phyloP scores from a whole-genome alignment of 345 rosid genomes.

The Cardamine occulta region DNA sequence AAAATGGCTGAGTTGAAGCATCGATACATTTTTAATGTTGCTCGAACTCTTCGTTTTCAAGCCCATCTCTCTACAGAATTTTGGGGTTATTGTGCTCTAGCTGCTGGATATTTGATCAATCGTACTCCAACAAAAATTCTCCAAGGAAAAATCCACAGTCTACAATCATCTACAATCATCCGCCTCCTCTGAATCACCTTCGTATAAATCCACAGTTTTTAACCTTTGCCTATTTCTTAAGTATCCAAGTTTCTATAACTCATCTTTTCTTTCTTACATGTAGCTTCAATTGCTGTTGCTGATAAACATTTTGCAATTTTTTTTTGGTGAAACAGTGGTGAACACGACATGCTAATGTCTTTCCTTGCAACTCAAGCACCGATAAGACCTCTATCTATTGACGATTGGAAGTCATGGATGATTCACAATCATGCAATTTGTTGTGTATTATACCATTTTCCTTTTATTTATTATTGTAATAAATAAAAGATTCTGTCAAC shows the following conservation, averaged over 20 bases:
- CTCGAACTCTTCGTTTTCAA: no score
- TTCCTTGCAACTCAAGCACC: constrained; percentile 61
- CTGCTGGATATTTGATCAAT: no score
- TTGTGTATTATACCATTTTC: constrained; percentile 43
- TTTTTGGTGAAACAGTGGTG: constrained; percentile 53
- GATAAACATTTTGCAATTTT: background rate
- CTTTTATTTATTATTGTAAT: background rate
- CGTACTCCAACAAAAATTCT: no score
- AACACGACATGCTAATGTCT: constrained; percentile 60
- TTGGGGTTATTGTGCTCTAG: no score
- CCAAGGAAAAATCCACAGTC: no score
- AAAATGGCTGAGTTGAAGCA: no score
- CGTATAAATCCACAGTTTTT: background rate
- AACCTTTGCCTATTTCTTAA: background rate
- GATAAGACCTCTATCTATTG: constrained; percentile 47
- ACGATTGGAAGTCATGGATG: constrained; percentile 65
- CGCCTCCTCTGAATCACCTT: no score
- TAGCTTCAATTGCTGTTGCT: background rate
- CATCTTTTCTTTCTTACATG: constrained; percentile 6
- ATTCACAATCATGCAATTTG: constrained; percentile 48
- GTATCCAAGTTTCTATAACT: background rate
- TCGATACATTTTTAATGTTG: no score
- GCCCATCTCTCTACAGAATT: no score
- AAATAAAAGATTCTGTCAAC: background rate
- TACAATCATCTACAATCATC: no score